A percentile compares a stretch with the other conserved stretches of the same genome.
Evolutionary conservation across 768 basidiomycete genomes (phyloP).

Genomic region (Amanita rubescens): DNA sequence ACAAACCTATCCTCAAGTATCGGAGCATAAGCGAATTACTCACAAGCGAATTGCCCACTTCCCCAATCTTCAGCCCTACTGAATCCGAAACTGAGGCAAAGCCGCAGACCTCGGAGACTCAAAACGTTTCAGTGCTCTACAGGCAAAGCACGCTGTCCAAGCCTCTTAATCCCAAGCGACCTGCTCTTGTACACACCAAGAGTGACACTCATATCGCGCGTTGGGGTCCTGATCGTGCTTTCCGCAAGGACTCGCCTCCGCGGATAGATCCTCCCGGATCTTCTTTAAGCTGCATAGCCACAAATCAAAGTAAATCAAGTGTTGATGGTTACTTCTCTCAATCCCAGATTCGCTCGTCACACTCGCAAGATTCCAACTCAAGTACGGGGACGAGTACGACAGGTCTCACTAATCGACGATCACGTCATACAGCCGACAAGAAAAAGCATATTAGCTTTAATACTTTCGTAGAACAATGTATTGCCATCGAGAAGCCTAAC

Average conservation of each 20-base stretch:
- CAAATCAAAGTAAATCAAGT: constrained; percentile 17
- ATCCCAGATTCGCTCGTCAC: no score
- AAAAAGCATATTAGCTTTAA: constrained; percentile 96
- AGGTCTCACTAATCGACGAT: constrained; percentile 12
- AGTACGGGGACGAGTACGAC: constrained; percentile 17
- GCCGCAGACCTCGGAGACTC: background rate
- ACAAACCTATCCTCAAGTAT: constrained; percentile 94
- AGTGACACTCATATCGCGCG: constrained; percentile 78
- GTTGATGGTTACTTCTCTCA: constrained; percentile 4
- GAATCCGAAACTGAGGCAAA: constrained; percentile 51
- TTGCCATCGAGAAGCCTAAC: constrained; percentile 78
- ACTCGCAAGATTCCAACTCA: constrained; percentile 26
- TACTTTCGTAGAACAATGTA: constrained; percentile 95
- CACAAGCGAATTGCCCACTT: constrained; percentile 58
- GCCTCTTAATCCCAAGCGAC: constrained; percentile 32
- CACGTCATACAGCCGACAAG: constrained; percentile 28
- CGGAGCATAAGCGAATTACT: constrained; percentile 89
- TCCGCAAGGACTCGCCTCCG: constrained; percentile 67
- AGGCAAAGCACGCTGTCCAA: background rate
- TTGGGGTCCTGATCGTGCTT: constrained; percentile 41
- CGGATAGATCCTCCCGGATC: constrained; percentile 45
- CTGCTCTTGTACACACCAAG: constrained; percentile 72
- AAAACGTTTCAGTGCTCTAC: background rate
- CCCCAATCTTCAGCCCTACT: constrained; percentile 53
- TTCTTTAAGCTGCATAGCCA: constrained; percentile 8